Evolutionary conservation across 179 eudicot species (phyloP).

Genomic region (Heliamphora pulchella): DNA sequence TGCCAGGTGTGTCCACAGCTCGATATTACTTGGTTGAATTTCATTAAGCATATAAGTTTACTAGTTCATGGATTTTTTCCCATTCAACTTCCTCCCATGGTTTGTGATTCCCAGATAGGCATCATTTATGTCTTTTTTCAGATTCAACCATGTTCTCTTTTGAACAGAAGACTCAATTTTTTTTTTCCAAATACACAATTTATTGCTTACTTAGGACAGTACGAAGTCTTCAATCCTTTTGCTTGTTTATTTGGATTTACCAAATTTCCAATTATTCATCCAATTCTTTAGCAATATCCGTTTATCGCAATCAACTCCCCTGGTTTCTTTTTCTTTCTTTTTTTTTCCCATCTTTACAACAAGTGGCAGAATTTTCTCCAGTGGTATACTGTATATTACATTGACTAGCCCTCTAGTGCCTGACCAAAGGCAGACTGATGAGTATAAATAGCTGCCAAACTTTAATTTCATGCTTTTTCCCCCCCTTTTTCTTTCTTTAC

Average conservation of each 20-base stretch:
- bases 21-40: not conserved
- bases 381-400: not conserved
- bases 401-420: not conserved
- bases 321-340: not conserved
- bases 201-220: not conserved
- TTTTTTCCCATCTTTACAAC: not conserved
- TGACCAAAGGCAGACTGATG: not conserved
- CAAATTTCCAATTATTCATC: not conserved
- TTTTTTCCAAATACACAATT: not conserved
- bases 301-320: not conserved
- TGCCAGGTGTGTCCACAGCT: constrained; percentile 68
- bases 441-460: not conserved
- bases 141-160: not conserved
- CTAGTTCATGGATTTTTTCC: not conserved
- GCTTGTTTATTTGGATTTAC: not conserved
- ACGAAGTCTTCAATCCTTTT: not conserved
- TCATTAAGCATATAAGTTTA: not conserved
- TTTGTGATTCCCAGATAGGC: not conserved
- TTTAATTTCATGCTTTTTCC: not conserved
- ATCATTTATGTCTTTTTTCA: not conserved
- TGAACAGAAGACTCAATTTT: not conserved
- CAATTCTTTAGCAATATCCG: not conserved
- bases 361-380: constrained; percentile 1
- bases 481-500: not conserved
- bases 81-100: not conserved